Base-by-base conservation (phyloP, 2,329 filamentous ascomycete species). In the Cyphellophora europaea region DNA sequence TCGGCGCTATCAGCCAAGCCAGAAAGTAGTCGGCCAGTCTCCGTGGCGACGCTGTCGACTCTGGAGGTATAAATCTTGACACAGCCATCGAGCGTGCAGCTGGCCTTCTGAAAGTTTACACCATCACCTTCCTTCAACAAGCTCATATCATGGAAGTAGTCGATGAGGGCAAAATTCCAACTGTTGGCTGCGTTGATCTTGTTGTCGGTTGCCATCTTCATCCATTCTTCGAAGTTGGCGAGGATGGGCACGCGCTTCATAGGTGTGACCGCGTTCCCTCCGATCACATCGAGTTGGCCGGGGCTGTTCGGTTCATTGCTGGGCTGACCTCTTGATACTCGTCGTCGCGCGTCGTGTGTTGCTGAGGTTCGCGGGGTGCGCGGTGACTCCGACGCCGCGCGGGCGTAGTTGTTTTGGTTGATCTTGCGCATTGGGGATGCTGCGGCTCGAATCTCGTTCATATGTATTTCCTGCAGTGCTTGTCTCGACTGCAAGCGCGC, bases 161-260 rank as follows among this genome's bases (percentile, higher is more conserved):
- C 91, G 55, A 98, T 98, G 12, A 98, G 74, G n/a, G 91, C 91
- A 63, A 98, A 96, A 59, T 96, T 96, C 91, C 91, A 98, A 18
- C 88, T 95, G 60, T 98, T 98, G 40, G 82, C 78, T 32, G 91
- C 89, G 57, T 96, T 98, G 69, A 98, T 98, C 62, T 91, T 91
- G 65, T 98, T 98, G 66, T 98, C 91, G 11, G 91, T 96, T 2
- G 91, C 91, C 87, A 98, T 93, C 71, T 96, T 98, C 87, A 98
- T 96, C 91, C 89, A 96, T 58, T 98, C 91, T 59, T 98, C 91
- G 52, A 96, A 98, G 62, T 98, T 98, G 53, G 91, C 91, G 36
- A 98, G 69, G 50, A 98, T 82, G 1, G 91, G 91, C 19, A 49
- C 47, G 25, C 47, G 43, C 31, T 49, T 49, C 36, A 46, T 47